A percentile compares a stretch with the other conserved stretches of the same genome.
Conservation (phyloP, 495 filamentous ascomycete species). For the Cladorrhinum samala region DNA sequence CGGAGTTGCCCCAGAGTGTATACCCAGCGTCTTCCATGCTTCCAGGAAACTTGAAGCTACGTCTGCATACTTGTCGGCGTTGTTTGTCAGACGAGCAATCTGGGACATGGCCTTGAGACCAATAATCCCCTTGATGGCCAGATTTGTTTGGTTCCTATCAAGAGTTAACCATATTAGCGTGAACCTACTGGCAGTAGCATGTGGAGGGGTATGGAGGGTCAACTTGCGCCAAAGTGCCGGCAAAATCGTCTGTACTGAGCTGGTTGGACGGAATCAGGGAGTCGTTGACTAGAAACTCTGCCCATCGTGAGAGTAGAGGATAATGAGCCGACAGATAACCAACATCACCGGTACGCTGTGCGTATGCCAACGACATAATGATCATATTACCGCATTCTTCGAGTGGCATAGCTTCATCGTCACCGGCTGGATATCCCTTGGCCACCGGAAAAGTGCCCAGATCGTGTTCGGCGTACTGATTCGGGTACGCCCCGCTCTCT, state of each 20-base stretch:
- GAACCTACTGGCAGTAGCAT: background rate
- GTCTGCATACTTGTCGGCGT: slow-evolving; percentile 54
- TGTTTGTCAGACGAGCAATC: slow-evolving; percentile 58
- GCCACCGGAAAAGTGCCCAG: slow-evolving; percentile 87
- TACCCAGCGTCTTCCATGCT: slow-evolving; percentile 69
- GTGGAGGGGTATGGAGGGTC: background rate
- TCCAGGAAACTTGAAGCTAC: slow-evolving; percentile 67
- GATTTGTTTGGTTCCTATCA: slow-evolving; percentile 73
- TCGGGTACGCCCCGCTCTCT: slow-evolving; percentile 83
- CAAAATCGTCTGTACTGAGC: slow-evolving; percentile 91
- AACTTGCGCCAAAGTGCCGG: slow-evolving; percentile 60
- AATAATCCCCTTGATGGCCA: slow-evolving; percentile 90
- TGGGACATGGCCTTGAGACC: slow-evolving; percentile 90
- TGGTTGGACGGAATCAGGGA: slow-evolving; percentile 77
- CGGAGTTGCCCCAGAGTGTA: slow-evolving; percentile 57
- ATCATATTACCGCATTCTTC: slow-evolving; percentile 96
- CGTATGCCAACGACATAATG: slow-evolving; percentile 73
- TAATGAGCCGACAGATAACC: slow-evolving; percentile 54
- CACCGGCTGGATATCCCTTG: slow-evolving; percentile 78
- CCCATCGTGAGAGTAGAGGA: slow-evolving; percentile 76
- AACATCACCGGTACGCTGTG: slow-evolving; percentile 38
- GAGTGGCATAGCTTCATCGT: slow-evolving; percentile 88
- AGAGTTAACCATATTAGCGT: background rate
- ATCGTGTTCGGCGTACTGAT: slow-evolving; percentile 83
- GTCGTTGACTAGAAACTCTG: slow-evolving; percentile 75